Base-by-base conservation (phyloP, 495 filamentous ascomycete genomes). In the Eremomyces bilateralis region DNA sequence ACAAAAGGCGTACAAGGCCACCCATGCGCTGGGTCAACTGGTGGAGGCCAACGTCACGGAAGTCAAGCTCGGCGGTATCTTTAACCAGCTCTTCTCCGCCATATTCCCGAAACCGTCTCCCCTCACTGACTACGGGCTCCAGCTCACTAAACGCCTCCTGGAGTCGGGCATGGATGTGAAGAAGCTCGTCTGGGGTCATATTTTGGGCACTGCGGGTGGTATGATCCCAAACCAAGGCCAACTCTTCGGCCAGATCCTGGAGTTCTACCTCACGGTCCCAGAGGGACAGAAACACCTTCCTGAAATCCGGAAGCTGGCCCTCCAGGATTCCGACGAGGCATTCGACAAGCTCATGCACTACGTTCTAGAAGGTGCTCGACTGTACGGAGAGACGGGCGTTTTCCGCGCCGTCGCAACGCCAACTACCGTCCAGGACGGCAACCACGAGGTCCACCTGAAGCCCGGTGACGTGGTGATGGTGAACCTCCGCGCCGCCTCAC, bases 231-330 rank as follows among this genome's bases (percentile, higher is more conserved):
- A 63, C 34, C 47, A 50, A 27, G 51, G 49, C 6, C 44, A 49
- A 21, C 40, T 54, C 4, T 53, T 56, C 36, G 50, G 24, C n/a
- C 53, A 54, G 36, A 45, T 36, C 4, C 35, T 58, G 13, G 53
- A 50, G 35, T 66, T 27, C 40, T 65, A 44, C 52, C 47, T 69
- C 8, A 48, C 53, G 4, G n/a, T n/a, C n/a, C n/a, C n/a, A n/a
- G 48, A 50, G 20, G 52, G 54, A 13, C 62, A 62, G 21, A 49
- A 54, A 4, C 58, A 70, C 47, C 63, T 65, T 49, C 43, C 52
- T 4, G 49, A 61, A 22, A 59, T 71, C 21, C 56, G 64, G 38
- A 42, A 37, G 6, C 49, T 69, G 1, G 65, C 63, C 0, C 31
- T 37, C 12, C 40, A 58, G 10, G 53, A 62, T 30, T 46, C 49